A percentile compares a stretch with the other conserved stretches of the same genome.
phyloP scores from a whole-genome alignment of 768 basidiomycete genomes.

The Mycena floridula region DNA sequence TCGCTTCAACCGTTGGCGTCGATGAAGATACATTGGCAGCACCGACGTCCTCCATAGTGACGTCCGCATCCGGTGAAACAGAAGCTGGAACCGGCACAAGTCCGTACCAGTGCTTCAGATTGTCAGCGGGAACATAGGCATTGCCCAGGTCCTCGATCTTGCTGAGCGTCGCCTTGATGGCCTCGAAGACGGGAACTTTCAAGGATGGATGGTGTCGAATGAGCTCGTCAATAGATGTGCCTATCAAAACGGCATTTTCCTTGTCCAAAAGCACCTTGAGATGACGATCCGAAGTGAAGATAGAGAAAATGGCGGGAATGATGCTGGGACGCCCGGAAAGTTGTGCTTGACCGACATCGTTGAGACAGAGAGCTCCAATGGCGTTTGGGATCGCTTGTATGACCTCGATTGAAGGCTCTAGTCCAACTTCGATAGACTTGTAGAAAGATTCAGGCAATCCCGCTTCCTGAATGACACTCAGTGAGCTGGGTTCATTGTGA shows the following conservation, averaged over 20 bases:
- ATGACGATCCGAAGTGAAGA: constrained; percentile 82
- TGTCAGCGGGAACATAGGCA: constrained; percentile 46
- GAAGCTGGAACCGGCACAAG: constrained; percentile 28
- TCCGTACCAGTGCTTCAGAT: constrained; percentile 63
- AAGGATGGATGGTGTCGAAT: constrained; percentile 92
- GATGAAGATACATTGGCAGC: constrained; percentile 7
- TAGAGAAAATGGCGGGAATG: constrained; percentile 77
- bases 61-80: constrained; percentile 25
- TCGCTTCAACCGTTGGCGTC: not conserved
- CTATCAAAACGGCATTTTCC: constrained; percentile 86
- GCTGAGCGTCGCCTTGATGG: constrained; percentile 62
- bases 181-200: constrained; percentile 73
- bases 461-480: constrained; percentile 88
- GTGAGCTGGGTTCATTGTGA: constrained; percentile 96
- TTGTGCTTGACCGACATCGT: constrained; percentile 81
- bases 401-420: constrained; percentile 88
- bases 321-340: constrained; percentile 72
- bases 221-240: constrained; percentile 90
- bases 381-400: constrained; percentile 92
- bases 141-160: constrained; percentile 73
- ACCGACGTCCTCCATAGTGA: constrained; percentile 44
- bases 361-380: constrained; percentile 93
- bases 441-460: constrained; percentile 89
- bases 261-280: constrained; percentile 84
- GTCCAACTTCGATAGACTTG: constrained; percentile 71